Percentiles rank a stretch among this genome's conserved stretches.
Conservation (phyloP, 2,329 filamentous ascomycete species). For the Chalara sp. region DNA sequence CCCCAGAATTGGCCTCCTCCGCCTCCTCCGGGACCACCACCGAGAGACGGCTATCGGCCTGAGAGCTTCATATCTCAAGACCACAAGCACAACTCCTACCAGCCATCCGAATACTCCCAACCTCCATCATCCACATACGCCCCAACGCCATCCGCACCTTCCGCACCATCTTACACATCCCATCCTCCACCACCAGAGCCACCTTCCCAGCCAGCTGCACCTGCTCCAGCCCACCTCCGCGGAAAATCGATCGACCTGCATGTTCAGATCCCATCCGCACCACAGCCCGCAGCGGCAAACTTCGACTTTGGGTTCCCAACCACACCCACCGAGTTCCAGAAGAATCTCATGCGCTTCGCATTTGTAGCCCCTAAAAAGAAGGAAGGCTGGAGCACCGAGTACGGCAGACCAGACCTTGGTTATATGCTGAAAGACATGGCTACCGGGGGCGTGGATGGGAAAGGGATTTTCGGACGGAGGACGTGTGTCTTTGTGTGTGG, state of each 20-base stretch:
- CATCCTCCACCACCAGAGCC: conserved; percentile 6
- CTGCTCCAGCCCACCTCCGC: conserved; percentile 14
- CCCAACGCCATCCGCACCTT: not conserved
- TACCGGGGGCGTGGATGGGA: conserved; percentile 57
- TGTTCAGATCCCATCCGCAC: conserved; percentile 13
- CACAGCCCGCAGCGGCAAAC: conserved; percentile 28
- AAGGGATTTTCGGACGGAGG: conserved; percentile 67
- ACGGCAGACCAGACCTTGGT: conserved; percentile 80
- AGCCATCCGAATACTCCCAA: conserved; percentile 12
- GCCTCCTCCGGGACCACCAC: conserved; percentile 16
- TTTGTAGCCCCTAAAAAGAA: conserved; percentile 67
- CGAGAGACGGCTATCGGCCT: conserved; percentile 11
- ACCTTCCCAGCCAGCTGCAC: conserved; percentile 4
- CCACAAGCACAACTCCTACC: conserved; percentile 7
- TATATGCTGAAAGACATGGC: conserved; percentile 82
- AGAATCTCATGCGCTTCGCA: conserved; percentile 83
- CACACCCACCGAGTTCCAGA: conserved; percentile 82
- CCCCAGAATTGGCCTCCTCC: conserved; percentile 21
- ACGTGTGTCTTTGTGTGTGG: conserved; percentile 93
- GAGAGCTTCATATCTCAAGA: conserved; percentile 15
- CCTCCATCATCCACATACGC: conserved; percentile 6
- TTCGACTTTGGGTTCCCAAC: conserved; percentile 77
- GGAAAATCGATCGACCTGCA: conserved; percentile 15
- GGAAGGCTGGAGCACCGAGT: conserved; percentile 86
- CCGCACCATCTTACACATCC: not conserved